These are phyloP conservation scores for Calendula officinalis DNA, from an alignment of 129 eudicot genomes.

Conservation along the genomic window DNA sequence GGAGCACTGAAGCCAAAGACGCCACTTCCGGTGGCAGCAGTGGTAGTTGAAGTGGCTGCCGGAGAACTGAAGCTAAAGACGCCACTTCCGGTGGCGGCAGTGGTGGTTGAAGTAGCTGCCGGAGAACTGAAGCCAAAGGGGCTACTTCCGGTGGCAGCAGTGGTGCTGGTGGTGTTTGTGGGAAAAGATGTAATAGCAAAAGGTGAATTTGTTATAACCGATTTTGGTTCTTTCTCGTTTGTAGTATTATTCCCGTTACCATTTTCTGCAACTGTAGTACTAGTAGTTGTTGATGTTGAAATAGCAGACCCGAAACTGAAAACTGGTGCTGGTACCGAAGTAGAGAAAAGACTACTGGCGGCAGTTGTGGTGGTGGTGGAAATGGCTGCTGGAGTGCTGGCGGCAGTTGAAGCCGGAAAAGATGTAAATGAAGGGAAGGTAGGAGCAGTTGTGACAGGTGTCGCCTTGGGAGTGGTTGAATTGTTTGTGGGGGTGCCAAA, in stretches of 20 bases:
- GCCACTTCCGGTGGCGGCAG: conserved; percentile 11
- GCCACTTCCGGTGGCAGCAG: conserved; percentile 11
- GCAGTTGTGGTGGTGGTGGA: conserved; percentile 26
- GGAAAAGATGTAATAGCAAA: conserved; percentile 37
- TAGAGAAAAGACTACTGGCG: conserved; percentile 4
- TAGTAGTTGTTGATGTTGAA: conserved; percentile 6
- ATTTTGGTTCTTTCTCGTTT: conserved; percentile 25
- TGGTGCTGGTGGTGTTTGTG: conserved; percentile 17
- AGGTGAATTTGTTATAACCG: conserved; percentile 27
- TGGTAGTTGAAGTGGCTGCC: conserved; percentile 5
- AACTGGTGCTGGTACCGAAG: conserved; percentile 27
- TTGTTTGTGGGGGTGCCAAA: conserved; percentile 21
- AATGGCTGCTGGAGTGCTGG: conserved; percentile 16
- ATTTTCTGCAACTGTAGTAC: conserved; percentile 24
- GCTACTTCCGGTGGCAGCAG: too few relatives aligned
- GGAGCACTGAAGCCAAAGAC: conserved; percentile 23
- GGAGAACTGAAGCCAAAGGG: too few relatives aligned
- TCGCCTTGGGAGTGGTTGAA: conserved; percentile 6
- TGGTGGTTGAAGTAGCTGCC: background rate
- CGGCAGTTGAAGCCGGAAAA: conserved; percentile 22
- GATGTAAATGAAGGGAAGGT: conserved; percentile 23
- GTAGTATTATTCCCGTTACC: conserved; percentile 25
- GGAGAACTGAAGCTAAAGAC: conserved; percentile 22
- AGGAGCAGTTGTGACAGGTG: conserved; percentile 24
- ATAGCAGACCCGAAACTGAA: conserved; percentile 43